Conservation (phyloP, 331 rosid genomes). For the Cydonia oblonga region DNA sequence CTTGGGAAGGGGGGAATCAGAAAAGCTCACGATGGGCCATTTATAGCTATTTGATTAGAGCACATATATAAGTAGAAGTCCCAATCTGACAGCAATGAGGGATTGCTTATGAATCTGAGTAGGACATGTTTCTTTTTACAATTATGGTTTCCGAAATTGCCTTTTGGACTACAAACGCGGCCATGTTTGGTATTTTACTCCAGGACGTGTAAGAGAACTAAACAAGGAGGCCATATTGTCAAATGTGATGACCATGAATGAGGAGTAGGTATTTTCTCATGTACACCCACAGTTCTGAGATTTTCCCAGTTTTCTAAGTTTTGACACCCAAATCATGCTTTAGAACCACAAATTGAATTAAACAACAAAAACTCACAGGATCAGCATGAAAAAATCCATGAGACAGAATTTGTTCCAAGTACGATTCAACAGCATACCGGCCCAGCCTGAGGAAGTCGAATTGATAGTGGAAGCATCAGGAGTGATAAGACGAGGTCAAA, state of each 20-base stretch:
- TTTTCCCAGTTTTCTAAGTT: neutral
- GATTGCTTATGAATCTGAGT: neutral
- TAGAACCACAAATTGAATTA: neutral
- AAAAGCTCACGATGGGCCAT: too few relatives aligned
- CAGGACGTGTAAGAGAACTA: neutral
- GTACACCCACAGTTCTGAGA: neutral
- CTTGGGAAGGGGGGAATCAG: neutral
- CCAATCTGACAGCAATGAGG: neutral
- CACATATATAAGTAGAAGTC: neutral
- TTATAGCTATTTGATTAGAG: neutral
- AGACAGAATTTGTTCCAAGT: slow-evolving; percentile 93
- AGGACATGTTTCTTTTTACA: neutral
- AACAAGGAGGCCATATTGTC: neutral
- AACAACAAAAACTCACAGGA: slow-evolving; percentile 56
- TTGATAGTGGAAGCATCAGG: neutral
- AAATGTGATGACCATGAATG: neutral
- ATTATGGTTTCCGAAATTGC: neutral
- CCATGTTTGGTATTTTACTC: neutral
- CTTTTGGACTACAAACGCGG: neutral
- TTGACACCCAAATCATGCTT: neutral
- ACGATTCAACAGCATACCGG: slow-evolving; percentile 94
- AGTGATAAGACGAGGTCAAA: neutral
- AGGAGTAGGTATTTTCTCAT: neutral
- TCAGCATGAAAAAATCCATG: slow-evolving; percentile 99
- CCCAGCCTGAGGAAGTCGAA: slow-evolving; percentile 48